Conservation (phyloP, 202 grass and related monocot genomes). For the Elaeis oleifera region DNA sequence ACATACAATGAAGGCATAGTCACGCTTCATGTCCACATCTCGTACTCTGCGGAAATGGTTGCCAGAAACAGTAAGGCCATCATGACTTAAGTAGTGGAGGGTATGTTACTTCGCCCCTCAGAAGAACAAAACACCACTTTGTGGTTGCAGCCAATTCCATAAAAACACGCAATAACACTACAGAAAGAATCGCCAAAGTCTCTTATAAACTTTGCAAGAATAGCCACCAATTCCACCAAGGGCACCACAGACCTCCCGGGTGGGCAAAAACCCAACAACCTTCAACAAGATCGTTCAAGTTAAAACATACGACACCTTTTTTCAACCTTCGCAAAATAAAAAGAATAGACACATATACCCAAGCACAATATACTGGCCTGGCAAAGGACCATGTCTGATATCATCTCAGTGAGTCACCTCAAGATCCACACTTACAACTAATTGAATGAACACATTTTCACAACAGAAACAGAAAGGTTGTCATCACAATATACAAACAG, state of each 20-base stretch:
- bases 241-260: slow-evolving; percentile 80
- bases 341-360: slow-evolving; percentile 13
- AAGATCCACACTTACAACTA: too few species aligned
- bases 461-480: too few species aligned
- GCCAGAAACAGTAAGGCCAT: slow-evolving; percentile 80
- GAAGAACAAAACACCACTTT: slow-evolving; percentile 42
- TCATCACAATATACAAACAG: too few species aligned
- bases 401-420: too few species aligned
- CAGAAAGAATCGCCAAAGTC: slow-evolving; percentile 55
- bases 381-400: too few species aligned
- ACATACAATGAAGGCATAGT: slow-evolving; percentile 98
- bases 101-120: slow-evolving; percentile 44
- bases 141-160: slow-evolving; percentile 47
- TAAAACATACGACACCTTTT: slow-evolving; percentile 51
- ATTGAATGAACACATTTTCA: too few species aligned
- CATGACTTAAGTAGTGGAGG: slow-evolving; percentile 57
- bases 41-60: slow-evolving; percentile 96
- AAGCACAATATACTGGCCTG: neutral
- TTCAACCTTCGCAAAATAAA: slow-evolving; percentile 33
- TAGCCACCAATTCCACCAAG: slow-evolving; percentile 87
- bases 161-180: slow-evolving; percentile 81
- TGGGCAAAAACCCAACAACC: slow-evolving; percentile 91
- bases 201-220: slow-evolving; percentile 26
- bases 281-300: slow-evolving; percentile 99
- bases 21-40: slow-evolving; percentile 99